Conservation (phyloP, 441 rosid genomes). For the Viola pubescens region DNA sequence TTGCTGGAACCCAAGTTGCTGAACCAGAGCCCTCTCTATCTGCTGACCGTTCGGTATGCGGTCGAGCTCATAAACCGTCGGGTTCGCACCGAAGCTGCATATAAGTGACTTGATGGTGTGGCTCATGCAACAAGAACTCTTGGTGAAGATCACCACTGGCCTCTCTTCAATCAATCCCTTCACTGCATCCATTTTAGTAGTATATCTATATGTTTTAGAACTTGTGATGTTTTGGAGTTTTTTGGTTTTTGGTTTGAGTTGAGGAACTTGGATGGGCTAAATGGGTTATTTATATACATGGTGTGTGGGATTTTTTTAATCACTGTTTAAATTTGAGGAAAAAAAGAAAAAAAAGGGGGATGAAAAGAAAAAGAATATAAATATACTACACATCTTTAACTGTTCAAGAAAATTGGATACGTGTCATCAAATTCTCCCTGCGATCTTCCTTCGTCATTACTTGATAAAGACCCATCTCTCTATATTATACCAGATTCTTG, state of each 20-base stretch:
- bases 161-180: slow-evolving; percentile 33
- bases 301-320: not conserved
- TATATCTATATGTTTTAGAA: not conserved
- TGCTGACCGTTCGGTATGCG: slow-evolving; percentile 41
- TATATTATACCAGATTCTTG: not conserved
- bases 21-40: slow-evolving; percentile 47
- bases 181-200: slow-evolving; percentile 25
- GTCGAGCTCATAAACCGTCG: slow-evolving; percentile 52
- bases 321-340: not conserved
- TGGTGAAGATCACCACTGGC: slow-evolving; percentile 65
- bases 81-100: slow-evolving; percentile 48
- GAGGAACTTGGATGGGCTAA: slow-evolving; percentile 3
- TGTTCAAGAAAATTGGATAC: no score
- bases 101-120: slow-evolving; percentile 50
- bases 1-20: slow-evolving; percentile 47
- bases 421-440: slow-evolving; percentile 7
- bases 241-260: not conserved
- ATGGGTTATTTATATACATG: slow-evolving; percentile 24
- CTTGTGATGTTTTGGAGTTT: not conserved
- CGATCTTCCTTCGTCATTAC: slow-evolving; percentile 7
- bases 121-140: slow-evolving; percentile 61
- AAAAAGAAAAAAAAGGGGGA: no score
- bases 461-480: slow-evolving; percentile 7
- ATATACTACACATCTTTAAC: no score
- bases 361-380: no score